A percentile compares a stretch with the other conserved stretches of the same genome.
Conservation (phyloP, 257 asterid genomes). For the Leptodermis oblonga region DNA sequence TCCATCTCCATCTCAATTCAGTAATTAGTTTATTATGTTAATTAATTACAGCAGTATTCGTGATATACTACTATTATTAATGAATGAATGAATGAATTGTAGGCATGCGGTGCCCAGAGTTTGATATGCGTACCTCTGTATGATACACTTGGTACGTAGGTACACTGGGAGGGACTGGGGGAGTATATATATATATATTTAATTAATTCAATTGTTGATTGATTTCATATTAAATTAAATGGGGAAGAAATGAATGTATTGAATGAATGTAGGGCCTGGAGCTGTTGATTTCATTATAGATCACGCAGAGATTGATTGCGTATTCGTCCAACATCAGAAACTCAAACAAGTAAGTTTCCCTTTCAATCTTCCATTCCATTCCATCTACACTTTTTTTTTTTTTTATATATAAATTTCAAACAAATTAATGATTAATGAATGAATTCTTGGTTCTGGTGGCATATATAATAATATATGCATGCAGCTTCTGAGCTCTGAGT, state of each 20-base stretch:
- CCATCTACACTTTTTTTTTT: too few relatives aligned
- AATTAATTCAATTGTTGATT: too few relatives aligned
- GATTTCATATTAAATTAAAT: too few relatives aligned
- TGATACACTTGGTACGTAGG: slow-evolving; percentile 95
- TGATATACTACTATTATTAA: too few relatives aligned
- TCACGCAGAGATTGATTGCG: slow-evolving; percentile 80
- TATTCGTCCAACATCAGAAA: slow-evolving; percentile 81
- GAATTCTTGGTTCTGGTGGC: slow-evolving; percentile 11
- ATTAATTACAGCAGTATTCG: too few relatives aligned
- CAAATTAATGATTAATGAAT: not conserved
- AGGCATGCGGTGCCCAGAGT: slow-evolving; percentile 87
- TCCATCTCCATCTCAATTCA: not conserved
- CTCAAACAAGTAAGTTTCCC: slow-evolving; percentile 48
- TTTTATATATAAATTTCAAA: too few relatives aligned
- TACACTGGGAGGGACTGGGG: too few relatives aligned
- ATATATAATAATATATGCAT: too few relatives aligned
- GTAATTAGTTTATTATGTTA: too few relatives aligned
- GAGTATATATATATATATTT: too few relatives aligned
- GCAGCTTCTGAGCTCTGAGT: slow-evolving; percentile 78
- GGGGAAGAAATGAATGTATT: not conserved
- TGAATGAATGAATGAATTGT: slow-evolving; percentile 5
- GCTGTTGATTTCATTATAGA: slow-evolving; percentile 78
- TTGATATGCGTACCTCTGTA: slow-evolving; percentile 89
- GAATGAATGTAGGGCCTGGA: slow-evolving; percentile 56
- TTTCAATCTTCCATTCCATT: too few relatives aligned